A percentile compares a stretch with the other conserved stretches of the same genome.
Evolutionary conservation across 441 rosid species (phyloP).

Genomic region (Mallotus japonicus): DNA sequence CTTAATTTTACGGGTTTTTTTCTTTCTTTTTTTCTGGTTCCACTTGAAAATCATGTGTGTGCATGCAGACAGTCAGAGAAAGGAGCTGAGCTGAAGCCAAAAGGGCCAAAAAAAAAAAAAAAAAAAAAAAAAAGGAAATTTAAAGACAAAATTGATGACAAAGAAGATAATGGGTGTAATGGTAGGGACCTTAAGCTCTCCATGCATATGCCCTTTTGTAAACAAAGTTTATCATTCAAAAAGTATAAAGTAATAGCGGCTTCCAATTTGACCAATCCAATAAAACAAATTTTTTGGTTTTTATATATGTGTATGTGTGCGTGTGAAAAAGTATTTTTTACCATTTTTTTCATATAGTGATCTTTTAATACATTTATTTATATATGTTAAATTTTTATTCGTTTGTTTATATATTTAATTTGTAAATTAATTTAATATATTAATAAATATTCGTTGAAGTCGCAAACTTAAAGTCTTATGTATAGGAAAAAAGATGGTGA

Average conservation of each 20-base stretch:
- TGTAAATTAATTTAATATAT: too few species aligned
- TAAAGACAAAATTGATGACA: not conserved
- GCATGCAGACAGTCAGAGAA: slow-evolving; percentile 27
- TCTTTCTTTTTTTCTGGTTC: not conserved
- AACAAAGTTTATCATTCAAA: slow-evolving; percentile 6
- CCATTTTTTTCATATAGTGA: too few species aligned
- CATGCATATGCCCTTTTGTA: slow-evolving; percentile 13
- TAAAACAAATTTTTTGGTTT: not conserved
- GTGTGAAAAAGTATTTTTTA: too few species aligned
- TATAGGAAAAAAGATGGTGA: too few species aligned
- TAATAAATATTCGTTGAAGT: too few species aligned
- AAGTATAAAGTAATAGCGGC: slow-evolving; percentile 8
- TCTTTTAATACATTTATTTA: too few species aligned
- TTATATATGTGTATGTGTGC: too few species aligned
- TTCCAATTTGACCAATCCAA: slow-evolving; percentile 24
- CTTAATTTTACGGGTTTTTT: not conserved
- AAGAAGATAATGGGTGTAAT: not conserved
- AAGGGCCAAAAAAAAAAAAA: not conserved
- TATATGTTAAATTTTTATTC: too few species aligned
- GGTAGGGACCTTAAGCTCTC: slow-evolving; percentile 28
- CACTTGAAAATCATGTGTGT: slow-evolving; percentile 1
- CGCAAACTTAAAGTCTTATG: too few species aligned
- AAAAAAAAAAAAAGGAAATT: not conserved
- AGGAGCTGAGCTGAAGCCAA: slow-evolving; percentile 25
- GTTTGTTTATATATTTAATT: too few species aligned